phyloP scores from a whole-genome alignment of 2,329 filamentous ascomycete species.

The Monilinia vaccinii-corymbosi region DNA sequence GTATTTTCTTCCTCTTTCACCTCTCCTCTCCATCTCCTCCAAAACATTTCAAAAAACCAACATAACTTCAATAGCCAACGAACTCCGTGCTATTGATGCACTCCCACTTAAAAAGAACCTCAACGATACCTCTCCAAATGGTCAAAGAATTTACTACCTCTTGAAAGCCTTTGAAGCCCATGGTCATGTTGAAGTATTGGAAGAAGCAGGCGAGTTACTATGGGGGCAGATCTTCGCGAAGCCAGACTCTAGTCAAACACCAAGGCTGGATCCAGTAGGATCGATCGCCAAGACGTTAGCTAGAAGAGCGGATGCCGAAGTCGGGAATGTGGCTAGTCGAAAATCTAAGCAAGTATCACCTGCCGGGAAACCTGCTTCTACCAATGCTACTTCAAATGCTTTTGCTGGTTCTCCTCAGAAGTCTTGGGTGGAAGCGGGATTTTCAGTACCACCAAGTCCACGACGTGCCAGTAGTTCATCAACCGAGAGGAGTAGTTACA shows the following conservation, averaged over 20 bases:
- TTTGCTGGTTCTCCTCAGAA: not conserved
- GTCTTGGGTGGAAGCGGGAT: not conserved
- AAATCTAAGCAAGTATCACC: not conserved
- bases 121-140: conserved; percentile 7
- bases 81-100: conserved; percentile 1
- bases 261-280: not conserved
- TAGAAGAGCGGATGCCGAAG: not conserved
- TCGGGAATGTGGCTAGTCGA: not conserved
- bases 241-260: not conserved
- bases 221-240: conserved; percentile 5
- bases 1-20: not conserved
- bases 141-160: conserved; percentile 3
- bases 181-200: conserved; percentile 5
- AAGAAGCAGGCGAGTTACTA: conserved; percentile 13
- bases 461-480: not conserved
- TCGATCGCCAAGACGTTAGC: not conserved
- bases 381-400: not conserved
- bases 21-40: not conserved
- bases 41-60: not conserved
- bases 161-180: conserved; percentile 6
- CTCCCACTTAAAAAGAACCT: conserved; percentile 4
- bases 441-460: not conserved
- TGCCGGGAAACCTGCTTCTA: not conserved
- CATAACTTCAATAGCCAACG: not conserved
- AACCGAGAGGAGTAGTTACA: not conserved